phyloP scores from a whole-genome alignment of 306 rosid species.

The Quercus variabilis region DNA sequence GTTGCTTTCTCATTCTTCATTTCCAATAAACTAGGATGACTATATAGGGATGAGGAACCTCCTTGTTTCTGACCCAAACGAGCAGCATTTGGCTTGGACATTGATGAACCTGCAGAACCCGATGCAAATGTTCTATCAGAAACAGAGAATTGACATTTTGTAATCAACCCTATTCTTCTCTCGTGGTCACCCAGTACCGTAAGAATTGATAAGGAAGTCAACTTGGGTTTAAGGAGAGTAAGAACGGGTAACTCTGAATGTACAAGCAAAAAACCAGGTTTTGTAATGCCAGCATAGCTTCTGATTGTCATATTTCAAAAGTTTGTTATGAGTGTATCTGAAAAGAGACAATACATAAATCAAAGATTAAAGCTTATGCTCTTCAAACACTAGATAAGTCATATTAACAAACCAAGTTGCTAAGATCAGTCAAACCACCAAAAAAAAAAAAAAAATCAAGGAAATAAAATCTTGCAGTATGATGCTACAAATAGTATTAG shows the following conservation, averaged over 20 bases:
- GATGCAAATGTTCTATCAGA: conserved; percentile 38
- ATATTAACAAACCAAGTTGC: background rate
- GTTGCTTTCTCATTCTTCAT: conserved; percentile 64
- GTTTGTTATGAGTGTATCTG: conserved; percentile 39
- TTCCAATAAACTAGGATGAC: conserved; percentile 80
- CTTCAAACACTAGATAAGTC: background rate
- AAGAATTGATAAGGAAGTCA: conserved; percentile 38
- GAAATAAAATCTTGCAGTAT: background rate
- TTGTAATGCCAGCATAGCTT: conserved; percentile 48
- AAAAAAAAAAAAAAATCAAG: background rate
- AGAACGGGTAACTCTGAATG: conserved; percentile 55
- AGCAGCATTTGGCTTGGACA: conserved; percentile 24
- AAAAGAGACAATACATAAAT: conserved; percentile 9
- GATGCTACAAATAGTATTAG: background rate
- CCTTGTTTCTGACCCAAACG: conserved; percentile 36
- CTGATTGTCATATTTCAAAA: conserved; percentile 42
- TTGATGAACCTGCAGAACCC: conserved; percentile 29
- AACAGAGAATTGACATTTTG: conserved; percentile 49
- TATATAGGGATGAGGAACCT: conserved; percentile 54
- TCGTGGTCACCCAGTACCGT: conserved; percentile 30
- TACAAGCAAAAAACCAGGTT: conserved; percentile 50
- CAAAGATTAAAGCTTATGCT: background rate
- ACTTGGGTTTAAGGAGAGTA: conserved; percentile 39
- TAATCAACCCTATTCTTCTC: conserved; percentile 47
- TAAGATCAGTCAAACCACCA: background rate